Conservation (phyloP, 2,329 filamentous ascomycete species). For the Cytospora chrysosperma region DNA sequence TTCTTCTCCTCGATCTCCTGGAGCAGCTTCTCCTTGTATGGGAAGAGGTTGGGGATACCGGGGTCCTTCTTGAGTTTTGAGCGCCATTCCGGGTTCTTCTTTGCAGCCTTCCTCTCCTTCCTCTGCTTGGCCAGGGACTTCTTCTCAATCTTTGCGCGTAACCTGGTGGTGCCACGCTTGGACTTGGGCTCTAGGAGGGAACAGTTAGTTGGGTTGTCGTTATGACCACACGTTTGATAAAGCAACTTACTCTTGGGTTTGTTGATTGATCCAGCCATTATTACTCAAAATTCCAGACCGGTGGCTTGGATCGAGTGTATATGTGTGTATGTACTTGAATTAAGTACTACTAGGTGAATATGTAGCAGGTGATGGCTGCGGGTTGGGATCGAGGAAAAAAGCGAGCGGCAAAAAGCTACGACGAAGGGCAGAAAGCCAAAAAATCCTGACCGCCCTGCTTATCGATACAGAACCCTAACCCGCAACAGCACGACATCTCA, state of each 20-base stretch:
- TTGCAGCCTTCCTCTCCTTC: slow-evolving; percentile 84
- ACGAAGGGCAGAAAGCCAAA: slow-evolving; percentile 21
- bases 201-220: neutral
- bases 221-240: accelerated
- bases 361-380: neutral
- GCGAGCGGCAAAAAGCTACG: slow-evolving; percentile 6
- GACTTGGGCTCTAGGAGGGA: slow-evolving; percentile 76
- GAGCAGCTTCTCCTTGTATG: slow-evolving; percentile 93
- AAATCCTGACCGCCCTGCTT: slow-evolving; percentile 15
- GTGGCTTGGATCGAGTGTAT: neutral
- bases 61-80: slow-evolving; percentile 96
- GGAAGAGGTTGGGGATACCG: slow-evolving; percentile 95
- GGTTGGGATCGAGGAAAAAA: slow-evolving; percentile 12
- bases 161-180: slow-evolving; percentile 84
- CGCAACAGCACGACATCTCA: neutral
- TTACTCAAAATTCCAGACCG: slow-evolving; percentile 15
- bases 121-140: slow-evolving; percentile 84
- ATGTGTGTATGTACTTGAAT: neutral
- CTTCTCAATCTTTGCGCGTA: slow-evolving; percentile 96
- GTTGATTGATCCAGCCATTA: slow-evolving; percentile 54
- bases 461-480: slow-evolving; percentile 20
- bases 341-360: no score
- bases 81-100: slow-evolving; percentile 97
- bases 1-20: slow-evolving; percentile 91
- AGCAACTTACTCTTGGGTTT: slow-evolving; percentile 51